Evolutionary conservation across 2,329 filamentous ascomycete species (phyloP), one percentile per base, ranked within the genome.

Genomic region (Diaporthe citriasiana): DNA sequence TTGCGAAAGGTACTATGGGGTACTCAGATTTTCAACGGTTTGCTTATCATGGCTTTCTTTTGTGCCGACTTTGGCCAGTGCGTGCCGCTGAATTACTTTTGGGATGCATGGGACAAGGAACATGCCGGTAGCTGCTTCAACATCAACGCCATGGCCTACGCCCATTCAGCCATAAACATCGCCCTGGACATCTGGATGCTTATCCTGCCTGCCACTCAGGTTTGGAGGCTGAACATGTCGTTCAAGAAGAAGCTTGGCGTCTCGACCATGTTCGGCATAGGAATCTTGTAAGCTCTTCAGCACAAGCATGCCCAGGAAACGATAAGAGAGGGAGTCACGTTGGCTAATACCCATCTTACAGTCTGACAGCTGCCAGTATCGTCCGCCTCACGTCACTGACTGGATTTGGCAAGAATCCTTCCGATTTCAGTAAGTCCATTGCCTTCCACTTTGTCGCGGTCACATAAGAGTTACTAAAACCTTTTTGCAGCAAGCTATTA

Each of bases 131-230:
- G 79, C 42, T 83, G 82, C 74, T 78, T 80, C 42, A 77, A 79
- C 76, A 78, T 82, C 70, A 81, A 82, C 70, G 33, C 79, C 10
- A 72, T 81, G 27, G 79, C 77, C 22, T 82, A 85, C 40, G 78
- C 81, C 65, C 83, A 85, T 71, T 82, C 84, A 0, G 82, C 79
- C 7, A 78, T 85, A 35, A 85, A 85, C 76, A 84, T 86, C 70
- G 60, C 82, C 40, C 84, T 84, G 22, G 83, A 86, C 77, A 59
- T 86, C 10, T 71, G 84, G 35, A 83, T 84, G 53, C 83, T 83
- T 70, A 77, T 80, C 4, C 77, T 86, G 7, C 84, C 84, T 1
- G 81, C 84, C 72, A 79, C 80, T 4, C 82, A 84, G 13, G 78
- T 86, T n/a, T 79, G 83, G 75, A 80, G 78, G 35, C 77, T 85